Base-by-base conservation (phyloP, 192 early-diverging fungal species). In the Geranomyces variabilis region DNA sequence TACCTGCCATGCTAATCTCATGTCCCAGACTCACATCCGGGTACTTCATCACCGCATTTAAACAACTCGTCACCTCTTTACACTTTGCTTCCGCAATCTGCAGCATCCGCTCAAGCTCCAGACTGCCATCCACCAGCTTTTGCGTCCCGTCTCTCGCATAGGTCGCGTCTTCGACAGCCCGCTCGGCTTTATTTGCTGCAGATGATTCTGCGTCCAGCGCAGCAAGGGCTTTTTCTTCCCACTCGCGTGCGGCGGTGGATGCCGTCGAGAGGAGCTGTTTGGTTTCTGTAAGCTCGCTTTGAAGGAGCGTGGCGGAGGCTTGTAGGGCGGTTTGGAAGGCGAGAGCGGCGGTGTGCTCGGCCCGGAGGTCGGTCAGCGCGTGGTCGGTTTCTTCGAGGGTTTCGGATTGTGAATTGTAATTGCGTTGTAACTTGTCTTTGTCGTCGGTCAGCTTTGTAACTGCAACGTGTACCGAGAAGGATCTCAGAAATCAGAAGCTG, bases 11-110 rank as follows among this genome's bases (percentile, higher is more conserved):
- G n/a, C 59, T 31, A 44, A 70, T 8, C 17, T 76, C 51, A 19
- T 75, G 73, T 17, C 81, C 81, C 51, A 82, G 48, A 53, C 77
- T 79, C 12, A 57, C 75, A 55, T 82, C 81, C 17, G 81, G 81
- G 64, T 69, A 82, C 57, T 53, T 72, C 81, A 82, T 82, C 26
- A 77, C 12, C 7, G 43, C 67, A 21, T 61, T 41, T 17, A 55
- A 10, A 44, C 63, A 64, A 12, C 30, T 21, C 21, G 47, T 55
- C 26, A 72, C 7, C 70, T 72, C 70, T 34, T 55, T 49, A 53
- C 46, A 64, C 30, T 65, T 63, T 3, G 26, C 43, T n/a, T 31
- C 51, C 30, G 47, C 26, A 10, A 69, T 49, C 34, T 45, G 36
- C 31, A 75, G 15, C 57, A 75, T 47, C 30, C 73, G 65, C 62